Evolutionary conservation across 305 asterid genomes (phyloP).

Genomic region (Fraxinus nigra): DNA sequence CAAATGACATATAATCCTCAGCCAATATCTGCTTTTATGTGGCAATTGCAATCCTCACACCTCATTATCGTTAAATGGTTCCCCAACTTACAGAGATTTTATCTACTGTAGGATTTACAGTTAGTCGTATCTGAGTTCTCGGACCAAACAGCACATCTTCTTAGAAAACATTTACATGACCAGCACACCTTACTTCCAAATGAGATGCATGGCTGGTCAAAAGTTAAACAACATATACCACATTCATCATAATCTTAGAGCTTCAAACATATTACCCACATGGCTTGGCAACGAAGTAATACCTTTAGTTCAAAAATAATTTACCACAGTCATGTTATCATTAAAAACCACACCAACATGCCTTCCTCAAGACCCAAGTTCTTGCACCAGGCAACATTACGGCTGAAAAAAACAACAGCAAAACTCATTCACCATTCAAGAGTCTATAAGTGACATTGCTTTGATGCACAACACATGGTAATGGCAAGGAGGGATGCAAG

Average conservation of each 20-base stretch:
- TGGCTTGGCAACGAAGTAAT: slow-evolving; percentile 15
- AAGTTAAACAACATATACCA: slow-evolving; percentile 13
- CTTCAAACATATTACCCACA: slow-evolving; percentile 27
- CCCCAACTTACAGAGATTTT: slow-evolving; percentile 23
- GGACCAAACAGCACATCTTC: slow-evolving; percentile 26
- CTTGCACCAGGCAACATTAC: slow-evolving; percentile 61
- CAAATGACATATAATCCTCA: slow-evolving; percentile 3
- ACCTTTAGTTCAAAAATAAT: slow-evolving; percentile 25
- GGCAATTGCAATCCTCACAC: slow-evolving; percentile 29
- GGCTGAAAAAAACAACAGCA: slow-evolving; percentile 83
- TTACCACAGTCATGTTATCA: slow-evolving; percentile 29
- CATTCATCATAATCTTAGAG: slow-evolving; percentile 23
- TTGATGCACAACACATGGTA: slow-evolving; percentile 31
- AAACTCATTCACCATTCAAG: slow-evolving; percentile 51
- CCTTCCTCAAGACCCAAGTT: slow-evolving; percentile 69
- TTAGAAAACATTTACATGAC: slow-evolving; percentile 15
- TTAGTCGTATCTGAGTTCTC: slow-evolving; percentile 18
- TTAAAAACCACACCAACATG: slow-evolving; percentile 50
- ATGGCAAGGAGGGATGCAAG: slow-evolving; percentile 24
- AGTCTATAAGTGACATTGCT: slow-evolving; percentile 33
- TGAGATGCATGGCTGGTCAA: slow-evolving; percentile 26
- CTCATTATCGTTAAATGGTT: background rate
- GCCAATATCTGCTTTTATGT: slow-evolving; percentile 20
- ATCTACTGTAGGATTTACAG: slow-evolving; percentile 16
- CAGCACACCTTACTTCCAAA: slow-evolving; percentile 23